Conservation (phyloP, 345 rosid genomes). For the Zanthoxylum bungeanum region DNA sequence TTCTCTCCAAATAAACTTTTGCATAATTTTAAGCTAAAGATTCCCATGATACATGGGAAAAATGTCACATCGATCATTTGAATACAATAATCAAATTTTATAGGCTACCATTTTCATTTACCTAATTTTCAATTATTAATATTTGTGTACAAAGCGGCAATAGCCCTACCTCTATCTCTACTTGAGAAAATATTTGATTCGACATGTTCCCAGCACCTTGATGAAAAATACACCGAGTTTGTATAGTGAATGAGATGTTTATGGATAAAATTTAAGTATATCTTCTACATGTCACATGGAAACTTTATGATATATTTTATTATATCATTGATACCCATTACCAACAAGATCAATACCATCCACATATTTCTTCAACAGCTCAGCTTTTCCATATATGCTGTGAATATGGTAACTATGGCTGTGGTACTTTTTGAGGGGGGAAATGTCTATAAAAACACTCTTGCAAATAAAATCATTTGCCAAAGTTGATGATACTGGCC, state of each 20-base stretch:
- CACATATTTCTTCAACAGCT: not conserved
- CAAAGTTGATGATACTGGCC: too few species aligned
- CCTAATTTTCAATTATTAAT: slow-evolving; percentile 7
- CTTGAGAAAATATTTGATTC: slow-evolving; percentile 13
- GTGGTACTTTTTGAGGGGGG: too few species aligned
- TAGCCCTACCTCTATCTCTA: too few species aligned
- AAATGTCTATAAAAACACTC: too few species aligned
- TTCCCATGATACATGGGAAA: slow-evolving; percentile 18
- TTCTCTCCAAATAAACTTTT: too few species aligned
- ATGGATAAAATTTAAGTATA: not conserved
- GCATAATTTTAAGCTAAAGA: too few species aligned
- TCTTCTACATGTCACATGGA: slow-evolving; percentile 17
- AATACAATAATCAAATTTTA: not conserved
- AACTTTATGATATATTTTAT: not conserved
- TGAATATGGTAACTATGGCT: too few species aligned
- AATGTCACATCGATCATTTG: slow-evolving; percentile 19
- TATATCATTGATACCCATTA: not conserved
- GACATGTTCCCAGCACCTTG: slow-evolving; percentile 9
- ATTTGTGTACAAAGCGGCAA: not conserved
- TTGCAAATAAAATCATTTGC: too few species aligned
- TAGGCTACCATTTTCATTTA: not conserved
- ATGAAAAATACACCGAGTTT: not conserved
- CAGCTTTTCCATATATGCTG: too few species aligned
- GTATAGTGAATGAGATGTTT: not conserved
- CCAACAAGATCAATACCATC: not conserved